Base-by-base conservation (phyloP, 495 filamentous ascomycete species). In the Aspergillus nidulans region DNA sequence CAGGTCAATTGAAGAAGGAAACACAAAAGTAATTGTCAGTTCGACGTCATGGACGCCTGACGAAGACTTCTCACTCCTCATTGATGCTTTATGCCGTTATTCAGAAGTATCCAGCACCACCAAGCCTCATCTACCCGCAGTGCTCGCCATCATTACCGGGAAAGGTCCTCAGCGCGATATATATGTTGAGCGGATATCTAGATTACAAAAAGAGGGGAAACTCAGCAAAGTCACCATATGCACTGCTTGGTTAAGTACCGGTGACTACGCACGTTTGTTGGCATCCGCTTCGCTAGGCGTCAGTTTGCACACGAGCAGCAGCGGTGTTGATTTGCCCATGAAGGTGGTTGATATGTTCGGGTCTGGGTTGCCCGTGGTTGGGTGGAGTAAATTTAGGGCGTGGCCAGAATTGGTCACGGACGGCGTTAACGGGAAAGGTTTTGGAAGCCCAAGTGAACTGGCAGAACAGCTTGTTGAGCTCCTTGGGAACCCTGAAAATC, bases 311-410 rank as follows among this genome's bases (percentile, higher is more conserved):
- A 95, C 82, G 50, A 95, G 89, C 58, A 92, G 87, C 60, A 95
- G 90, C 41, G 94, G 94, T 3, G 90, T 99, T 0, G 94, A 99
- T 72, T 72, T 99, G 20, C 94, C 94, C 0, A 99, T 99, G 94
- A 99, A 99, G 72, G 92, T 99, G 7, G 92, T 99, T 6, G 94
- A 99, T 63, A 94, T 99, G 89, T 96, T 97, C 64, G 94, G 94
- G 0, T 86, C 90, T 0, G 94, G 94, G 0, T 70, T 99, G 48
- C 94, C 94, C 0, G 95, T 99, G 4, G 86, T 85, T 1, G 94
- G 91, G 19, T 96, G 91, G 81, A 77, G 73, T 19, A 79, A 77
- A 7, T 97, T 92, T 61, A 83, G 90, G 66, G 90, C 90, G 47
- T 96, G 92, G 81, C 79, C 82, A 18, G 92, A 97, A 72, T 70